Percentiles rank a stretch among this genome's conserved stretches.
Conservation (phyloP, 106 monocot species). For the Xerophyta viscosa region DNA sequence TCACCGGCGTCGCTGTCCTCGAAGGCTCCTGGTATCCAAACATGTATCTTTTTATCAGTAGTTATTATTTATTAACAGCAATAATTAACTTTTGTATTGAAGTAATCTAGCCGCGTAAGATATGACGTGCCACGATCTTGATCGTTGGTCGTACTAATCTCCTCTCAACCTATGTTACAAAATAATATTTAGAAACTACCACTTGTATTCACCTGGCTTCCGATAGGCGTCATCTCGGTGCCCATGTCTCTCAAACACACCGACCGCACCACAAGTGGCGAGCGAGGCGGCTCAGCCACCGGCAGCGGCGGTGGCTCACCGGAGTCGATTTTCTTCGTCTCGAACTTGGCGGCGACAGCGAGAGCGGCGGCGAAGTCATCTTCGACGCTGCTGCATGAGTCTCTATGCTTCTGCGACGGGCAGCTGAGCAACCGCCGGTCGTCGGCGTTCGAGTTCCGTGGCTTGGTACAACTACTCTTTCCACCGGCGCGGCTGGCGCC, state of each 20-base stretch:
- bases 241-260: conserved; percentile 82
- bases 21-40: too few species aligned
- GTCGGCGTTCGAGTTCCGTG: conserved; percentile 81
- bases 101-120: too few species aligned
- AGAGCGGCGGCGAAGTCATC: conserved; percentile 24
- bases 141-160: too few species aligned
- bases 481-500: conserved; percentile 2
- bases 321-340: conserved; percentile 86
- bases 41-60: too few species aligned
- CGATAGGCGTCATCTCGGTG: conserved; percentile 93
- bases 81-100: too few species aligned
- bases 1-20: conserved; percentile 55
- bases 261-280: conserved; percentile 22
- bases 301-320: conserved; percentile 11
- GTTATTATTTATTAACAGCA: too few species aligned
- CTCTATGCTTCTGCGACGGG: conserved; percentile 56
- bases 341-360: conserved; percentile 40
- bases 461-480: conserved; percentile 29
- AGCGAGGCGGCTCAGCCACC: conserved; percentile 20
- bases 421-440: conserved; percentile 61
- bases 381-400: conserved; percentile 77
- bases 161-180: too few species aligned
- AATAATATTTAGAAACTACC: conserved; percentile 8
- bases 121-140: too few species aligned
- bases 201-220: conserved; percentile 75